Base-by-base conservation (phyloP, 305 asterid genomes). In the Fraxinus albicans region DNA sequence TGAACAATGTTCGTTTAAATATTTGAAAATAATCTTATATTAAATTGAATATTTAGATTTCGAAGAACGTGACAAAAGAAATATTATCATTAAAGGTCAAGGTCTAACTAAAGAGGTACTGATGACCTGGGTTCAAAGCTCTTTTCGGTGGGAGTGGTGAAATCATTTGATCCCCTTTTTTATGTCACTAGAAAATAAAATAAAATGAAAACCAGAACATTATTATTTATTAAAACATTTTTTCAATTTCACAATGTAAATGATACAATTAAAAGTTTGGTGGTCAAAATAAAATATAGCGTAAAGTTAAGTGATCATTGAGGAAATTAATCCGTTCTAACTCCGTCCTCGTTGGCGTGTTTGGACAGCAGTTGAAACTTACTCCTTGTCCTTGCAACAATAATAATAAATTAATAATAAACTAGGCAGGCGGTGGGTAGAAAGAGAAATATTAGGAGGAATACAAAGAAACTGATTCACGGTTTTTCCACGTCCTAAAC, bases 381-480 rank as follows among this genome's bases (percentile, higher is more conserved):
- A 8, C 47, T 35, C 27, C 77, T 34, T 73, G 77, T 73, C 77
- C 77, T 73, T 34, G 77, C 50, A 73, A 73, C 23, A 34, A 35
- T 15, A 73, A 33, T 19, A 58, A 58, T 8, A 58, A 58, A 73
- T 15, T 19, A 58, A 58, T 8, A 58, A 58, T 53, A 53, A 58
- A 58, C 69, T 58, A 21, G 13, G 69, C 69, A 12, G 42, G 12
- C 76, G 76, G 40, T 31, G 80, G 76, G 77, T 67, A 77, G 69
- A 25, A 33, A 60, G 4, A 47, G 63, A 78, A 72, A 70, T 84
- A 75, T 47, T 47, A 47, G 55, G 15, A 70, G 67, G 67, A 73
- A 47, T 35, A 35, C 42, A 60, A 73, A 80, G 65, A 80, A 85
- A 85, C 88, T 85, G 86, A 88, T 78, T 85, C 89, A 82, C 78